Evolutionary conservation across 2,329 filamentous ascomycete species (phyloP), one percentile per base, ranked within the genome.

Genomic region (Stachybotrys elegans): DNA sequence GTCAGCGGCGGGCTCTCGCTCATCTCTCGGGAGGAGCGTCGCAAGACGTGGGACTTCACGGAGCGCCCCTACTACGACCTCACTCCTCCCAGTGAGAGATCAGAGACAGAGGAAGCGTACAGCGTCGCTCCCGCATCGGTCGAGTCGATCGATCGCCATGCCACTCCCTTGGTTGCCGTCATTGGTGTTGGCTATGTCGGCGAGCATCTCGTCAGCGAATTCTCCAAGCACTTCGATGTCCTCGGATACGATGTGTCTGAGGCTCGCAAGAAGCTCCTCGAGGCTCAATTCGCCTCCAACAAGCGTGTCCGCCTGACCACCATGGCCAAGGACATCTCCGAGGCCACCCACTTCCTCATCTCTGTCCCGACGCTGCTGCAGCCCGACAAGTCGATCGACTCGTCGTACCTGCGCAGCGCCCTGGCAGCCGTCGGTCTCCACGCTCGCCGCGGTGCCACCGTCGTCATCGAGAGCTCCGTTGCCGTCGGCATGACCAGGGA

Each of bases 141-240:
- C 6, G 44, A 46, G 16, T 29, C 48, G 20, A 49, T 55, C 35
- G 44, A 51, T 23, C 6, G 38, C 5, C 32, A 27, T 4, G 31
- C 38, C 14, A 53, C 62, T 4, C 62, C 69, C 7, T 46, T 68
- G 5, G 66, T 76, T 4, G 72, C 71, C 42, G 63, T 77, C 23
- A 70, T 78, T 21, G 74, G 74, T 4, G 71, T 76, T 14, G 75
- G 74, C 32, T 78, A 76, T 52, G 73, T 78, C 5, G 74, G 74
- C 7, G 64, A 67, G 43, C 70, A 76, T 45, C 69, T 78, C 12
- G 67, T 74, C 32, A 54, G 60, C 6, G 62, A 58, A 14, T 77
- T 77, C 46, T 63, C 66, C 9, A 57, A 48, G 3, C 52, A 57
- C 14, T 73, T 66, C 48, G 48, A 59, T 14, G 64, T 75, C 6